A percentile compares a stretch with the other conserved stretches of the same genome.
Evolutionary conservation across 352 stramenopile genomes (phyloP).

Genomic region (Phytophthora multivora): DNA sequence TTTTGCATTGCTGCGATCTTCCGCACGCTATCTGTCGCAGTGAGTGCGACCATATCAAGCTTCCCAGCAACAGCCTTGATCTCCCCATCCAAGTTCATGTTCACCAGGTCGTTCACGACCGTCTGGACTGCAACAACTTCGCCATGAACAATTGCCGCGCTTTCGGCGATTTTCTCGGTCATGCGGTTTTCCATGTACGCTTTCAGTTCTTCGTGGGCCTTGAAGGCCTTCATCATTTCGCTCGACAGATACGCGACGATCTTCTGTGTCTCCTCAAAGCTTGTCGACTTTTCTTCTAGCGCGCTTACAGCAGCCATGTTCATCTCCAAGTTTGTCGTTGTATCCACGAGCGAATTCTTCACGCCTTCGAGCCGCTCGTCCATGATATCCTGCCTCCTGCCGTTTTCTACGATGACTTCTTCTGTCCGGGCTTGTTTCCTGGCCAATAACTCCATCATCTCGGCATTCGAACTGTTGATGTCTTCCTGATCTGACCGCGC

Average conservation of each 20-base stretch:
- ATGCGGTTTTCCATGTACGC: conserved; percentile 55
- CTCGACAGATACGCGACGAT: conserved; percentile 43
- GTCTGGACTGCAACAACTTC: conserved; percentile 58
- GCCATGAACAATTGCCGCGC: conserved; percentile 43
- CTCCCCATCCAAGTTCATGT: conserved; percentile 63
- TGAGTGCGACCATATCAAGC: conserved; percentile 64
- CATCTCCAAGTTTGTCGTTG: conserved; percentile 50
- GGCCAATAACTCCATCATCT: conserved; percentile 59
- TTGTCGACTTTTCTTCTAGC: conserved; percentile 57
- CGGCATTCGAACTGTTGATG: conserved; percentile 77
- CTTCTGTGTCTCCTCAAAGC: conserved; percentile 66
- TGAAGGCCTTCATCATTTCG: conserved; percentile 47
- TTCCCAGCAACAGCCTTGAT: conserved; percentile 56
- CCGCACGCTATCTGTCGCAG: conserved; percentile 50
- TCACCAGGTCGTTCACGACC: conserved; percentile 58
- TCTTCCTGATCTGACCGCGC: conserved; percentile 78
- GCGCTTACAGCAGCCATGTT: conserved; percentile 41
- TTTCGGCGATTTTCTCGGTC: conserved; percentile 64
- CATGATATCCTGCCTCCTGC: conserved; percentile 48
- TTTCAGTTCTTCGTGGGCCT: conserved; percentile 49
- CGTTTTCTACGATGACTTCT: conserved; percentile 63
- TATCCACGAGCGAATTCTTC: conserved; percentile 60
- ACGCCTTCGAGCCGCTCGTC: conserved; percentile 43
- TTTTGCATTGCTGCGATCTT: conserved; percentile 69
- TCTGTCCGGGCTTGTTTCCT: conserved; percentile 60